Percentiles rank a stretch among this genome's conserved stretches.
Conservation (phyloP, 208 protist genomes). For the Leishmania arabica region DNA sequence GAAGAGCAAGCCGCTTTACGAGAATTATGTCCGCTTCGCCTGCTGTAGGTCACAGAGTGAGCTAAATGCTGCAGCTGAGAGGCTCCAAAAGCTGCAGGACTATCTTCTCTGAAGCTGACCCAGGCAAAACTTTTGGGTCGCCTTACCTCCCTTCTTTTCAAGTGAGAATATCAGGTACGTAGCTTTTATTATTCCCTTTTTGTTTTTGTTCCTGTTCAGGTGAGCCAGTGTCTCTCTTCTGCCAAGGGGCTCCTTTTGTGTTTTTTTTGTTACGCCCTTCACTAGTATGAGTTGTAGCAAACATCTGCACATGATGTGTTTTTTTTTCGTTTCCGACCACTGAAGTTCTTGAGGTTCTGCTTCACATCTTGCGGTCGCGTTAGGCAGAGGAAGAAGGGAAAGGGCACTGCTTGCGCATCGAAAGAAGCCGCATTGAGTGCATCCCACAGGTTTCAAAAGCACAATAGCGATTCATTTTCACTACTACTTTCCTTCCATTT, state of each 20-base stretch:
- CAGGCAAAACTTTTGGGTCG: not conserved
- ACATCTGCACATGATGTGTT: not conserved
- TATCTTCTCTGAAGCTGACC: constrained; percentile 25
- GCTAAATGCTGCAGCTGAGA: constrained; percentile 40
- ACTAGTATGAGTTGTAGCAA: not conserved
- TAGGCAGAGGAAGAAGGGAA: not conserved
- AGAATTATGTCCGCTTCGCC: constrained; percentile 84
- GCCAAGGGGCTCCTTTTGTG: not conserved
- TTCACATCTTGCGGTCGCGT: not conserved
- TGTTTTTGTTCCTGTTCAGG: not conserved
- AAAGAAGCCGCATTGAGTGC: not conserved
- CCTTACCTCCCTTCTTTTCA: not conserved
- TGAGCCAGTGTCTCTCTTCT: not conserved
- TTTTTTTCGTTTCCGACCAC: not conserved
- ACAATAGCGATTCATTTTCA: not conserved
- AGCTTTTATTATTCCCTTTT: not conserved
- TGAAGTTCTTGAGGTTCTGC: not conserved
- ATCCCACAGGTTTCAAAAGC: not conserved
- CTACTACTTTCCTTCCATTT: too few relatives aligned
- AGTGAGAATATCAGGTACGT: not conserved
- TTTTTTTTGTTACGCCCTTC: too few relatives aligned
- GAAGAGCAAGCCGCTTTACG: constrained; percentile 48
- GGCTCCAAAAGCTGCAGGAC: constrained; percentile 55
- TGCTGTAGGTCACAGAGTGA: constrained; percentile 89
- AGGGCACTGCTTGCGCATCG: not conserved